Evolutionary conservation across 805 yeast species (phyloP).

Genomic region (Yarrowia keelungensis): DNA sequence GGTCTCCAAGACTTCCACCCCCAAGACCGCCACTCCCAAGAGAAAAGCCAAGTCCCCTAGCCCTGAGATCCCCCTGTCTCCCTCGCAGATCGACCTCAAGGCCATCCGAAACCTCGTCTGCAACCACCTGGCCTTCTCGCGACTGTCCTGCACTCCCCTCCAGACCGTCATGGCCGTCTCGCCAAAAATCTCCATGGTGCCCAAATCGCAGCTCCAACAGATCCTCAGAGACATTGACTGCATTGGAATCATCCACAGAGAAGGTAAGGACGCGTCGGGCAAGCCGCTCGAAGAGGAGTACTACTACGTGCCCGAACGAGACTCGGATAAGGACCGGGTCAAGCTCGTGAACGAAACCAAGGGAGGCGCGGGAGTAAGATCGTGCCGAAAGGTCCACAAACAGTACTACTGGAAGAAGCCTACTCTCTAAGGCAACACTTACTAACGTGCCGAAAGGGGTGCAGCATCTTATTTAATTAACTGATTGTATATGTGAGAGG

Average conservation of each 20-base stretch:
- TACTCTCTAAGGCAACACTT: background rate
- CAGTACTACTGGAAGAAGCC: constrained; percentile 53
- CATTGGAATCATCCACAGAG: constrained; percentile 86
- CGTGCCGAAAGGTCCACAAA: constrained; percentile 92
- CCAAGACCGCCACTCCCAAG: constrained; percentile 13
- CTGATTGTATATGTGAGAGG: constrained; percentile 6
- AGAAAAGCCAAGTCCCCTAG: constrained; percentile 2
- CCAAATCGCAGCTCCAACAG: constrained; percentile 52
- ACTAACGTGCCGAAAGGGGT: constrained; percentile 4
- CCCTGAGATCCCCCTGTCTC: constrained; percentile 21
- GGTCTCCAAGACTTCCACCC: background rate
- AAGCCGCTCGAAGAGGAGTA: constrained; percentile 92
- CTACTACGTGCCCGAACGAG: constrained; percentile 86
- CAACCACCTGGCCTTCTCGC: constrained; percentile 89
- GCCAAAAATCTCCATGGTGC: constrained; percentile 42
- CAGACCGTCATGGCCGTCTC: constrained; percentile 64
- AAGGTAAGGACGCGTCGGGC: constrained; percentile 97
- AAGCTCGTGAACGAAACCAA: constrained; percentile 73
- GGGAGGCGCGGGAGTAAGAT: constrained; percentile 81
- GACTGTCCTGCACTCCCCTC: constrained; percentile 88
- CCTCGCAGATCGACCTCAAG: constrained; percentile 45
- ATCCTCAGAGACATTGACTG: constrained; percentile 59
- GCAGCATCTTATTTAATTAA: constrained; percentile 29
- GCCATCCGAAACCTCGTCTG: constrained; percentile 70
- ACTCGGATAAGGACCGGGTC: constrained; percentile 72